phyloP scores from a whole-genome alignment of 495 filamentous ascomycete species.

The Talaromyces proteolyticus region DNA sequence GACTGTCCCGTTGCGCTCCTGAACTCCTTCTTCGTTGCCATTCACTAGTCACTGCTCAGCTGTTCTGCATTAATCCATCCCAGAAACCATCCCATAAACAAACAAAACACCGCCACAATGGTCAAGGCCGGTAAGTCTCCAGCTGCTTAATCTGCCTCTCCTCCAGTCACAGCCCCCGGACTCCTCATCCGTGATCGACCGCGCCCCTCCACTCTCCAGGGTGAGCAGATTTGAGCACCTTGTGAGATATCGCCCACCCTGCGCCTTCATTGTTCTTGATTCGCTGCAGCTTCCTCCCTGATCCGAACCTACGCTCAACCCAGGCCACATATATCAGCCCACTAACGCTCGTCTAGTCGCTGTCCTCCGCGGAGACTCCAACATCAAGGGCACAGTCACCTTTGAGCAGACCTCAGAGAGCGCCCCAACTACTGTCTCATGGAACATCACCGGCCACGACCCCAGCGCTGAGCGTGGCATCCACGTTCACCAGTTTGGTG shows the following conservation, averaged over 20 bases:
- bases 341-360: not conserved
- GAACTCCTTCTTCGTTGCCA: no score
- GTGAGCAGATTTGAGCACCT: slow-evolving; percentile 54
- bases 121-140: slow-evolving; percentile 83
- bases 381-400: slow-evolving; percentile 83
- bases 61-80: not conserved
- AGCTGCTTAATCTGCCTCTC: slow-evolving; percentile 6
- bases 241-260: slow-evolving; percentile 18
- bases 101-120: slow-evolving; percentile 61
- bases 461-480: slow-evolving; percentile 93
- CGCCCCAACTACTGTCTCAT: slow-evolving; percentile 76
- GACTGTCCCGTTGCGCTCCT: no score
- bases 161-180: slow-evolving; percentile 6
- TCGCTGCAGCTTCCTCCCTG: not conserved
- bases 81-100: slow-evolving; percentile 1
- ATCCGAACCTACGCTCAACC: not conserved
- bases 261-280: not conserved
- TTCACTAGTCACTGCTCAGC: no score
- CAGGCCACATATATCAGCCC: not conserved
- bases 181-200: slow-evolving; percentile 28
- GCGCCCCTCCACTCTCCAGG: no score
- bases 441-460: slow-evolving; percentile 89
- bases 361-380: slow-evolving; percentile 43
- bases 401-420: slow-evolving; percentile 87
- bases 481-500: slow-evolving; percentile 97